These are phyloP conservation scores for Pholiota molesta DNA, from an alignment of 768 basidiomycete genomes.

Conservation along the genomic window DNA sequence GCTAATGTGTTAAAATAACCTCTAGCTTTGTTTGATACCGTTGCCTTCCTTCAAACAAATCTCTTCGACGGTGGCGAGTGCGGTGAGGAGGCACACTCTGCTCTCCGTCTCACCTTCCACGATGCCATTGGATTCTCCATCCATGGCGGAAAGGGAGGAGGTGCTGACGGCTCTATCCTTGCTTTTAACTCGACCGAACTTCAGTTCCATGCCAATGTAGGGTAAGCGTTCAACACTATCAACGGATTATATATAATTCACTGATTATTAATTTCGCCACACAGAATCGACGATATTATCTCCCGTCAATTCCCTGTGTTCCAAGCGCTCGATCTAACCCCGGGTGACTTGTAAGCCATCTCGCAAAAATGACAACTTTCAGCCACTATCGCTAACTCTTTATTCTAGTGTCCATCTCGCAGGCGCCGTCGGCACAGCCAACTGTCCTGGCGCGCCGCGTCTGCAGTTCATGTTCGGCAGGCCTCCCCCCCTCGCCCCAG, in stretches of 20 bases:
- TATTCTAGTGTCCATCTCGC: slow-evolving; percentile 22
- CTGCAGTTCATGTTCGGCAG: slow-evolving; percentile 33
- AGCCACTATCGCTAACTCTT: not conserved
- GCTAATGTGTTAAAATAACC: not conserved
- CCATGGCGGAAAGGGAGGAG: slow-evolving; percentile 29
- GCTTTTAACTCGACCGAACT: slow-evolving; percentile 27
- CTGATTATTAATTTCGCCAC: not conserved
- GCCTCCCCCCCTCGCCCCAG: slow-evolving; percentile 23
- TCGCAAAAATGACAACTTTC: too few relatives aligned
- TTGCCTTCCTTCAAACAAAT: slow-evolving; percentile 30
- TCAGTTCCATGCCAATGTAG: slow-evolving; percentile 20
- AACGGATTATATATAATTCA: not conserved
- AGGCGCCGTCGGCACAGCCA: slow-evolving; percentile 27
- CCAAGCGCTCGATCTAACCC: slow-evolving; percentile 12
- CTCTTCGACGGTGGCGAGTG: slow-evolving; percentile 35
- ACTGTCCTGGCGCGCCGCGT: slow-evolving; percentile 38
- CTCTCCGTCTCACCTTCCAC: slow-evolving; percentile 20
- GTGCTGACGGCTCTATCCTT: slow-evolving; percentile 31
- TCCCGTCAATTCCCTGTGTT: slow-evolving; percentile 18
- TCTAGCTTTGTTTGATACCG: slow-evolving; percentile 15
- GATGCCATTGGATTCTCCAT: slow-evolving; percentile 19
- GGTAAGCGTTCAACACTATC: slow-evolving; percentile 11
- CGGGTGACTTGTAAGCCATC: slow-evolving; percentile 20
- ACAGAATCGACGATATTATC: slow-evolving; percentile 20
- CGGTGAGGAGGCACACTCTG: slow-evolving; percentile 29